A percentile compares a stretch with the other conserved stretches of the same genome.
Conservation (phyloP, 331 rosid species). For the Telfairia occidentalis region DNA sequence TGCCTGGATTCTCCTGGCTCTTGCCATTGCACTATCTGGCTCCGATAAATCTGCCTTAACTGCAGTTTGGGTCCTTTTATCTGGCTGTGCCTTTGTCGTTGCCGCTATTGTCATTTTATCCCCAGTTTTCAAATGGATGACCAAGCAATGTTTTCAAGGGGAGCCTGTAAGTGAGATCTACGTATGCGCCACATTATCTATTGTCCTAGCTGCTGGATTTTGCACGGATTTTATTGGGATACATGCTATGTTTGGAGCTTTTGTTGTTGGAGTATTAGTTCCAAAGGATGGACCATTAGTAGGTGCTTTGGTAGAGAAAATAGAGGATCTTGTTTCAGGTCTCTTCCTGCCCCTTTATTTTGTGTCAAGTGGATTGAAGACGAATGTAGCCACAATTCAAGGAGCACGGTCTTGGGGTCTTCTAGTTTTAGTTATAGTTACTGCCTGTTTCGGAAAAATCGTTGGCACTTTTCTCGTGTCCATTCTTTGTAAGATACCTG, state of each 20-base stretch:
- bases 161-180: conserved; percentile 59
- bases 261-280: conserved; percentile 60
- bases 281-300: conserved; percentile 70
- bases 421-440: conserved; percentile 47
- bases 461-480: conserved; percentile 52
- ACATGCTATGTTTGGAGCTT: conserved; percentile 92
- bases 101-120: conserved; percentile 28
- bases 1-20: conserved; percentile 89
- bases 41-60: conserved; percentile 41
- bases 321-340: conserved; percentile 87
- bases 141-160: conserved; percentile 52
- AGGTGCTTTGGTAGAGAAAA: conserved; percentile 60
- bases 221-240: conserved; percentile 73
- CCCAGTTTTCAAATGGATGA: conserved; percentile 56
- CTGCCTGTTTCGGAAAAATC: conserved; percentile 82
- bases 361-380: conserved; percentile 86
- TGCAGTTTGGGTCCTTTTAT: conserved; percentile 63
- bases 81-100: conserved; percentile 49
- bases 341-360: conserved; percentile 69
- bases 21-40: conserved; percentile 71
- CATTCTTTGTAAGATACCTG: conserved; percentile 39
- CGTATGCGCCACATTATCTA: conserved; percentile 53
- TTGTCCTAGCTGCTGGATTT: conserved; percentile 72
- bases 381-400: conserved; percentile 59
- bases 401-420: conserved; percentile 85